Evolutionary conservation across 2,329 filamentous ascomycete genomes (phyloP).

Genomic region (Hymenoscyphus salicellus): DNA sequence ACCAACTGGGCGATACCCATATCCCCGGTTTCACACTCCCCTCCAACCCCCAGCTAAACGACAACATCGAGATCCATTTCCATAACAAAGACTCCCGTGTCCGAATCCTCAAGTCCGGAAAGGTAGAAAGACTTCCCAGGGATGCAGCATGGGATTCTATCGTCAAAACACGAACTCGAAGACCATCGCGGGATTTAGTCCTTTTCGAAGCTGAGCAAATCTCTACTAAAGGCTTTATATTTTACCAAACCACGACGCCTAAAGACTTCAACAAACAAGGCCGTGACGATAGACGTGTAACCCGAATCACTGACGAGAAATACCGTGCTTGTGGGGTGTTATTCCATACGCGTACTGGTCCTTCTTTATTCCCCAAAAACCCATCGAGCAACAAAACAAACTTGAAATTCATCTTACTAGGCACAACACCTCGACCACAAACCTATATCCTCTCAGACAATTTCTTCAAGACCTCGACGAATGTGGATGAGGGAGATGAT

Average conservation of each 20-base stretch:
- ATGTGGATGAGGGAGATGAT: not conserved
- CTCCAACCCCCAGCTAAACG: too few species aligned
- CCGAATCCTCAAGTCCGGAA: not conserved
- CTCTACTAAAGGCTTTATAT: not conserved
- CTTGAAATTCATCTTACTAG: not conserved
- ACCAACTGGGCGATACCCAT: not conserved
- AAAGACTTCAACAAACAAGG: not conserved
- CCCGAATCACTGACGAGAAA: not conserved
- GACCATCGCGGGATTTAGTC: not conserved
- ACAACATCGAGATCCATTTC: too few species aligned
- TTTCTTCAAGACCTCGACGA: not conserved
- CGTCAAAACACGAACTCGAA: not conserved
- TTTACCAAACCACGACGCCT: not conserved
- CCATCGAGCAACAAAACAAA: not conserved
- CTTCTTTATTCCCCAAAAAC: not conserved
- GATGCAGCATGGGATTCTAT: too few species aligned
- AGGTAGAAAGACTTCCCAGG: not conserved
- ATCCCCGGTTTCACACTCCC: not conserved
- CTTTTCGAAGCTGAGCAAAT: not conserved
- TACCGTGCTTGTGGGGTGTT: not conserved
- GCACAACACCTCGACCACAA: not conserved
- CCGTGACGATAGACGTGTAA: not conserved
- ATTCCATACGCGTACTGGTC: not conserved
- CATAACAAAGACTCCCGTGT: not conserved
- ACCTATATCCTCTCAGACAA: not conserved